Evolutionary conservation across 2,329 filamentous ascomycete species (phyloP).

Genomic region (Aurifilum marmelostoma): DNA sequence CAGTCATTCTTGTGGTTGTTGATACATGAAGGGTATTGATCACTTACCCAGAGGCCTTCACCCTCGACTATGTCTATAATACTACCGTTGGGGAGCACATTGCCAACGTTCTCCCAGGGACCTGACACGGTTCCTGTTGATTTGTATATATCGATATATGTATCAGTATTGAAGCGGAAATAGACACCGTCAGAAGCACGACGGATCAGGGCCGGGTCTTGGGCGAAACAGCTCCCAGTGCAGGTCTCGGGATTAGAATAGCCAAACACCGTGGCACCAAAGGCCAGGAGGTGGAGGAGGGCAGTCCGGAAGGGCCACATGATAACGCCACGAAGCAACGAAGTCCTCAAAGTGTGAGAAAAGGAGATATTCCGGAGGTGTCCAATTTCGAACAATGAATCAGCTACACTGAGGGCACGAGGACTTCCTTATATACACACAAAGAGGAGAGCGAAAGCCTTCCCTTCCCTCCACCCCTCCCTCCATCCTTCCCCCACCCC

Average conservation of each 20-base stretch:
- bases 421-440: not conserved
- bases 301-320: not conserved
- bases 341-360: not conserved
- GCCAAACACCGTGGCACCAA: slow-evolving; percentile 4
- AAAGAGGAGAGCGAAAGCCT: not conserved
- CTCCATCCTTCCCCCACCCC: too few species aligned
- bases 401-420: not conserved
- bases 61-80: slow-evolving; percentile 15
- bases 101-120: slow-evolving; percentile 25
- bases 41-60: slow-evolving; percentile 23
- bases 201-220: slow-evolving; percentile 26
- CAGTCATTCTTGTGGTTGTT: not conserved
- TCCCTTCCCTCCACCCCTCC: not conserved
- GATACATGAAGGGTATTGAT: not conserved
- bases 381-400: not conserved
- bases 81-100: slow-evolving; percentile 24
- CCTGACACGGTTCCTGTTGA: slow-evolving; percentile 14
- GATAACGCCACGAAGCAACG: not conserved
- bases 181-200: slow-evolving; percentile 28
- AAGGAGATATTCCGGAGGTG: not conserved
- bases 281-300: slow-evolving; percentile 12
- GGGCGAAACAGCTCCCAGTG: slow-evolving; percentile 35
- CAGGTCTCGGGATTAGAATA: slow-evolving; percentile 41
- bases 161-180: slow-evolving; percentile 44
- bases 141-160: slow-evolving; percentile 42